Evolutionary conservation across 2,329 filamentous ascomycete species (phyloP), one percentile per base, ranked within the genome.

Genomic region (Chaetomium sp.): DNA sequence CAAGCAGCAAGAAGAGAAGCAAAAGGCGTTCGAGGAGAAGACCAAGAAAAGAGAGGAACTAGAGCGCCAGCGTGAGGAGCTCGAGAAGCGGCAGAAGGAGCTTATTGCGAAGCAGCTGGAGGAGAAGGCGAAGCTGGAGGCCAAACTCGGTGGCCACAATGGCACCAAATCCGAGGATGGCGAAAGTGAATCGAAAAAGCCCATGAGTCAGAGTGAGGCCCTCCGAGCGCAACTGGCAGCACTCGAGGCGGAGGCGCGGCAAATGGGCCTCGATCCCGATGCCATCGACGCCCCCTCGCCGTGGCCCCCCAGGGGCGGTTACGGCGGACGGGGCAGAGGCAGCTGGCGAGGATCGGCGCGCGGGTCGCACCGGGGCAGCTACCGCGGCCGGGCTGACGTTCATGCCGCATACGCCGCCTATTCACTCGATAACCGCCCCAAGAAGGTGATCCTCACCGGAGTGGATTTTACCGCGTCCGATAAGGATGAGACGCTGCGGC

Each of bases 351-450:
- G 71, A 1, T 25, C 56, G 8, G 70, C 73, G 5, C 74, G 80
- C 47, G 79, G 71, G 1, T 74, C 53, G 42, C 67, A 62, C 27
- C 64, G 68, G 7, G 72, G 69, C n/a, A 64, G 63, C 23, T 69
- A 65, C 31, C 71, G 77, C 25, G 72, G 73, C 31, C 67, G 65
- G 13, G 70, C 59, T 45, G 68, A 67, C 33, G 16, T 77, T 71
- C 59, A 75, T 55, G 82, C 83, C 2, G 83, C 82, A 0, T 87
- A 87, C 70, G 85, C 82, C 4, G 82, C 83, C 35, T 90, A 88
- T 69, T 88, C 89, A 21, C 81, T 95, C 25, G 91, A 95, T 72
- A 93, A 93, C 74, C 82, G 91, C 53, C 88, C 91, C 0, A 90
- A 85, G 74, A 87, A 83, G 67, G 79, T 95, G 10, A 82, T 84